These are phyloP conservation scores for Castanea sativa DNA, from an alignment of 306 rosid species.

Conservation along the genomic window DNA sequence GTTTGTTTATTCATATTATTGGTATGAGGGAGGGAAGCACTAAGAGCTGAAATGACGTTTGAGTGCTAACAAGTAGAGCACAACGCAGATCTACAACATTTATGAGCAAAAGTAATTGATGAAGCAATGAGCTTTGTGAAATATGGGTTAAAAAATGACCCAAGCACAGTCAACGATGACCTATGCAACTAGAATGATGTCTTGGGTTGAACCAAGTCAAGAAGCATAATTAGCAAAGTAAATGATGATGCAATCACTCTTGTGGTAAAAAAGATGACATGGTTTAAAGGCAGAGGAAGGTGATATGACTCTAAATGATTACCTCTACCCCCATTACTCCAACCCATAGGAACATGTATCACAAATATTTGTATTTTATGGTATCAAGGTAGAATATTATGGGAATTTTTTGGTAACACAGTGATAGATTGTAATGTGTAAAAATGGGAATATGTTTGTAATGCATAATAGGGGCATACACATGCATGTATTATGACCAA, in stretches of 20 bases:
- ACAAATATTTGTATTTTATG: not conserved
- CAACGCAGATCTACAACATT: constrained; percentile 21
- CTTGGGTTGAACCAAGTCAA: not conserved
- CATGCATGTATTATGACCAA: too few relatives aligned
- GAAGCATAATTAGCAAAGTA: constrained; percentile 19
- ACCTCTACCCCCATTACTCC: not conserved
- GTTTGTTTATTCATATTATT: constrained; percentile 34
- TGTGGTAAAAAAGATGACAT: constrained; percentile 24
- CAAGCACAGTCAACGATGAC: constrained; percentile 21
- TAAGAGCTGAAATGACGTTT: constrained; percentile 28
- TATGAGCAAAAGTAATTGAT: not conserved
- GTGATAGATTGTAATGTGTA: not conserved
- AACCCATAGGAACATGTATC: not conserved
- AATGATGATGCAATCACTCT: constrained; percentile 22
- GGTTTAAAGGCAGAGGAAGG: not conserved
- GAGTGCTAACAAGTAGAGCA: constrained; percentile 36
- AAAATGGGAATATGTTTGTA: not conserved
- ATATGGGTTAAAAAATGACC: constrained; percentile 8
- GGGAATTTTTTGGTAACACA: not conserved
- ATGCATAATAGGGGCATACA: too few relatives aligned
- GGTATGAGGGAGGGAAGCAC: constrained; percentile 35
- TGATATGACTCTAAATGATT: not conserved
- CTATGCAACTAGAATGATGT: constrained; percentile 21
- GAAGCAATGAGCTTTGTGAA: constrained; percentile 5
- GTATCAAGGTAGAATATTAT: not conserved